Conservation (phyloP, 23 red algal genomes). For the Gracilaria domingensis region DNA sequence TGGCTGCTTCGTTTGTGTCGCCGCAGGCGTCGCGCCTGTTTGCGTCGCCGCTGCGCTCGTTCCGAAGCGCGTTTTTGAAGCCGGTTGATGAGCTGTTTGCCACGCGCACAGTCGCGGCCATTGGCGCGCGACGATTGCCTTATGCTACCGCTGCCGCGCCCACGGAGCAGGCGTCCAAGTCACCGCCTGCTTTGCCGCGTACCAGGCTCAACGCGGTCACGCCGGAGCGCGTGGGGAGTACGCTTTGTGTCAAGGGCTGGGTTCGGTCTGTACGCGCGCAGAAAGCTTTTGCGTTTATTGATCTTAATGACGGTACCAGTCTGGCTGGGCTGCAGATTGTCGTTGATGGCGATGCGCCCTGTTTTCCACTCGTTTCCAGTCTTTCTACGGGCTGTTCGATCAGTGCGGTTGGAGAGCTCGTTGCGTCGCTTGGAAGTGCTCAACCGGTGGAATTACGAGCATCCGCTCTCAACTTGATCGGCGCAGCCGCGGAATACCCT, state of each 20-base stretch:
- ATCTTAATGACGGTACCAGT: constrained; percentile 94
- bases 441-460: constrained; percentile 89
- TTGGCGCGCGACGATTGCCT: background rate
- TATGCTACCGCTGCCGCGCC: constrained; percentile 1
- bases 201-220: constrained; percentile 13
- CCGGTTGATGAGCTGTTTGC: background rate
- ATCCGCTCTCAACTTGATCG: constrained; percentile 62
- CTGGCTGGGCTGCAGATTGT: constrained; percentile 91
- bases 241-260: constrained; percentile 93
- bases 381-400: constrained; percentile 95
- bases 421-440: constrained; percentile 74
- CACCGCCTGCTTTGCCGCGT: constrained; percentile 1
- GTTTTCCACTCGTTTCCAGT: constrained; percentile 48
- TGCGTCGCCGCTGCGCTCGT: constrained; percentile 16
- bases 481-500: constrained; percentile 71
- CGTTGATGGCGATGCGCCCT: constrained; percentile 67
- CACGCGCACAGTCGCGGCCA: too few species aligned
- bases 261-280: constrained; percentile 96
- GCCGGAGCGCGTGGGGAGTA: constrained; percentile 31
- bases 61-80: background rate
- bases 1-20: background rate
- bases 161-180: constrained; percentile 11
- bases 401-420: constrained; percentile 80
- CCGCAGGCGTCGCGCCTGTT: constrained; percentile 29
- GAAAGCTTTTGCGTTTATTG: constrained; percentile 94